phyloP scores from a whole-genome alignment of 768 basidiomycete species.

The Collybiopsis luxurians region DNA sequence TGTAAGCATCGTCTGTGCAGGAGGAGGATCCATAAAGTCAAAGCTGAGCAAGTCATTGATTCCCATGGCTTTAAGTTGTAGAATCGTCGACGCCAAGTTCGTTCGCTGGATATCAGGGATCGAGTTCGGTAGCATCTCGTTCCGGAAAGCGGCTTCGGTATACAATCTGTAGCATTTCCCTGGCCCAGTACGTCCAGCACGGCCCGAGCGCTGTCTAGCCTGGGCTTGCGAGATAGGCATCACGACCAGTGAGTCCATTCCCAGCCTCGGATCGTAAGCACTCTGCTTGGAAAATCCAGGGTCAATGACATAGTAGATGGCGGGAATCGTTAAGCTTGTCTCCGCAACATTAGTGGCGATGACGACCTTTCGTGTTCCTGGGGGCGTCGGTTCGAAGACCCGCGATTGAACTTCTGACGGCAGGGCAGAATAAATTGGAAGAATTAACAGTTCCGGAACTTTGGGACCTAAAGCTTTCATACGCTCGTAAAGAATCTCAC shows the following conservation, averaged over 20 bases:
- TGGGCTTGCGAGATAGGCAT: slow-evolving; percentile 99
- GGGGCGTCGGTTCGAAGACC: slow-evolving; percentile 97
- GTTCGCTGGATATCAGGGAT: slow-evolving; percentile 98
- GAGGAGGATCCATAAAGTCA: slow-evolving; percentile 99
- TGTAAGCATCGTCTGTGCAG: slow-evolving; percentile 94
- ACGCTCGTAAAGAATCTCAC: slow-evolving; percentile 95
- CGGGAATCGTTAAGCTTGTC: slow-evolving; percentile 96
- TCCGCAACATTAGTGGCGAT: slow-evolving; percentile 99
- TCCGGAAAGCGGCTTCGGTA: slow-evolving; percentile 96
- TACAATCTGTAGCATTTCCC: slow-evolving; percentile 98
- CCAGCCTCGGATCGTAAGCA: slow-evolving; percentile 93
- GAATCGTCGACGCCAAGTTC: slow-evolving; percentile 88
- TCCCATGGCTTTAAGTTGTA: slow-evolving; percentile 98
- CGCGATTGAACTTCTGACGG: slow-evolving; percentile 98
- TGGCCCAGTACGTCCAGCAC: slow-evolving; percentile 96
- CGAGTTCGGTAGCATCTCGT: slow-evolving; percentile 97
- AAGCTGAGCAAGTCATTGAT: slow-evolving; percentile 97
- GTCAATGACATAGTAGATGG: slow-evolving; percentile 98
- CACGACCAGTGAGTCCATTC: slow-evolving; percentile 98
- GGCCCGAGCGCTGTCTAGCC: slow-evolving; percentile 91
- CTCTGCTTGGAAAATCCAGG: slow-evolving; percentile 99
- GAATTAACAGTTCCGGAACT: slow-evolving; percentile 94
- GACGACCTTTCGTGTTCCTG: slow-evolving; percentile 97
- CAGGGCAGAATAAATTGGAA: slow-evolving; percentile 97
- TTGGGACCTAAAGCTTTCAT: slow-evolving; percentile 99